These are phyloP conservation scores for Scopulariopsis brevicaulis DNA, from an alignment of 2,329 filamentous ascomycete genomes.

Conservation along the genomic window DNA sequence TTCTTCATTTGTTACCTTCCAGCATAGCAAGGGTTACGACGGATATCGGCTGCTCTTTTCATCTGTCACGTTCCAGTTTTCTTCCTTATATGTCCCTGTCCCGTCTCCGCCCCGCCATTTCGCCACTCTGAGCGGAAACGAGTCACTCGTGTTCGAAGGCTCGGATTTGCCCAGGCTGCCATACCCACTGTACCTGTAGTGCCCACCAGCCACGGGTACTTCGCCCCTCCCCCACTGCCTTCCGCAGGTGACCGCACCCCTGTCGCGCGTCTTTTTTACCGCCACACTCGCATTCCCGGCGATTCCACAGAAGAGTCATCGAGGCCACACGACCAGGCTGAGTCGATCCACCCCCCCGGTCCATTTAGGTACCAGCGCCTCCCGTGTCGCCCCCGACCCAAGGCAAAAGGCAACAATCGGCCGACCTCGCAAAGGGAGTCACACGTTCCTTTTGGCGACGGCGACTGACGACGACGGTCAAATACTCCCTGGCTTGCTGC, in stretches of 20 bases:
- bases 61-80: not conserved
- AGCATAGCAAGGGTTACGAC: not conserved
- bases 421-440: conserved; percentile 6
- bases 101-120: not conserved
- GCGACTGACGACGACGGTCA: not conserved
- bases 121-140: not conserved
- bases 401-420: conserved; percentile 5
- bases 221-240: not conserved
- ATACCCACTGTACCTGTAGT: not conserved
- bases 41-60: not conserved
- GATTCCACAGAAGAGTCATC: conserved; percentile 3
- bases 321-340: conserved; percentile 4
- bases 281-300: not conserved
- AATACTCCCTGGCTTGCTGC: not conserved
- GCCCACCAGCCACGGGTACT: not conserved
- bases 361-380: conserved; percentile 5
- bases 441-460: not conserved
- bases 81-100: not conserved
- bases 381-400: not conserved
- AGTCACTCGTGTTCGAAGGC: not conserved
- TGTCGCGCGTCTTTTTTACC: conserved; percentile 1
- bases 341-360: not conserved
- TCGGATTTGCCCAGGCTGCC: conserved; percentile 3
- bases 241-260: conserved; percentile 2
- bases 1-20: not conserved